Percentiles rank a stretch among this genome's conserved stretches.
Conservation (phyloP, 2,329 filamentous ascomycete genomes). For the Ophiocordyceps polyrhachis-furcata region DNA sequence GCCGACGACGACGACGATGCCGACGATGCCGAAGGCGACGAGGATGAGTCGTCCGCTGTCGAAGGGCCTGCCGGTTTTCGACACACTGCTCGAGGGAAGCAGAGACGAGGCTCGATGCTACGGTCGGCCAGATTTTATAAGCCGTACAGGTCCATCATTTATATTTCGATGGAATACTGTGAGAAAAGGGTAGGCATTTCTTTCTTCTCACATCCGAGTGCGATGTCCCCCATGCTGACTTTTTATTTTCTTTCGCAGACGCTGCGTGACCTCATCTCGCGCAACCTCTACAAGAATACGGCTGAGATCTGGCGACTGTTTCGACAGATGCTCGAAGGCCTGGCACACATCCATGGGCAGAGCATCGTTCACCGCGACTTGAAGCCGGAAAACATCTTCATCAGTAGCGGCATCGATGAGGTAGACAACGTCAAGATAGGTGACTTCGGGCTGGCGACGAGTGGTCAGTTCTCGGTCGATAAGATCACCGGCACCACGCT, state of each 20-base stretch:
- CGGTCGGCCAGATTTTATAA: conserved; percentile 23
- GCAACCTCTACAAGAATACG: conserved; percentile 52
- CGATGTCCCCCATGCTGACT: not conserved
- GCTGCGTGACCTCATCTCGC: conserved; percentile 68
- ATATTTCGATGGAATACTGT: conserved; percentile 98
- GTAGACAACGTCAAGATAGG: conserved; percentile 86
- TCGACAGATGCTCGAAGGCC: conserved; percentile 74
- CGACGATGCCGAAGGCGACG: conserved; percentile 23
- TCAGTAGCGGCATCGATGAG: conserved; percentile 47
- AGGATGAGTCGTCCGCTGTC: conserved; percentile 19
- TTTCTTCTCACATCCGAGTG: not conserved
- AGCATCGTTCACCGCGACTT: conserved; percentile 92
- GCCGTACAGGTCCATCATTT: conserved; percentile 55
- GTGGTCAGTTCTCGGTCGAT: conserved; percentile 54
- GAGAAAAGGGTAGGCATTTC: conserved; percentile 51
- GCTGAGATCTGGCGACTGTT: conserved; percentile 81
- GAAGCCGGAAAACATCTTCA: conserved; percentile 96
- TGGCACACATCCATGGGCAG: conserved; percentile 75
- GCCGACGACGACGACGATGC: conserved; percentile 24
- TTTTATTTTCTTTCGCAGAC: conserved; percentile 42
- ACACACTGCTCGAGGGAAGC: conserved; percentile 12
- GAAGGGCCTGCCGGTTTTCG: conserved; percentile 13
- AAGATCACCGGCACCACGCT: conserved; percentile 22
- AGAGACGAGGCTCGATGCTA: conserved; percentile 10
- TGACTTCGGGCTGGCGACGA: conserved; percentile 88